A percentile compares a stretch with the other conserved stretches of the same genome.
Conservation (phyloP, 2,329 filamentous ascomycete species). For the Apiospora kogelbergensis region DNA sequence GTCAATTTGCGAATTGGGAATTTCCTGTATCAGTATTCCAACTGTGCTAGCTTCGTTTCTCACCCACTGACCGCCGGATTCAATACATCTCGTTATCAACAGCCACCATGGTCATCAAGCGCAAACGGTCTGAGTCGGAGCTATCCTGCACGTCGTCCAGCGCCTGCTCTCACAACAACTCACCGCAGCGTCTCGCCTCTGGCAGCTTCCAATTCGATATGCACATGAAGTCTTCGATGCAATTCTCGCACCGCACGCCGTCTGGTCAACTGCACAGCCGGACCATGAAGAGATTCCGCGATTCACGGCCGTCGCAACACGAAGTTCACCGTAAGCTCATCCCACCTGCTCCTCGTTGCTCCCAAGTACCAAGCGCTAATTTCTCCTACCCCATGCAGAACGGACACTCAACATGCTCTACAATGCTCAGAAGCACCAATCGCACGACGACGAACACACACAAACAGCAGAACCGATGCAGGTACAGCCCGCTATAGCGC, state of each 20-base stretch:
- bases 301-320: conserved; percentile 56
- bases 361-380: not conserved
- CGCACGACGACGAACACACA: not conserved
- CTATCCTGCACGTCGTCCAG: conserved; percentile 49
- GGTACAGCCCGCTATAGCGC: conserved; percentile 7
- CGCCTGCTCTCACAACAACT: conserved; percentile 36
- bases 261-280: conserved; percentile 53
- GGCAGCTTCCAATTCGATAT: not conserved
- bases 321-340: conserved; percentile 51
- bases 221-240: conserved; percentile 21
- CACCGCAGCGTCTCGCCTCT: conserved; percentile 32
- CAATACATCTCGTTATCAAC: not conserved
- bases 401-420: conserved; percentile 59
- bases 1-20: not conserved
- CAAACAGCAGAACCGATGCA: not conserved
- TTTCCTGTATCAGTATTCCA: not conserved
- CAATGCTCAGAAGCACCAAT: conserved; percentile 48
- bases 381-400: conserved; percentile 35
- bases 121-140: conserved; percentile 63
- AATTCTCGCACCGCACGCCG: conserved; percentile 19
- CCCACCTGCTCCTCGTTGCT: not conserved
- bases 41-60: not conserved
- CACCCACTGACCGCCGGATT: not conserved
- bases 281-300: conserved; percentile 61
- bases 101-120: conserved; percentile 47